Base-by-base conservation (phyloP, 768 basidiomycete species). In the Hericium coralloides region DNA sequence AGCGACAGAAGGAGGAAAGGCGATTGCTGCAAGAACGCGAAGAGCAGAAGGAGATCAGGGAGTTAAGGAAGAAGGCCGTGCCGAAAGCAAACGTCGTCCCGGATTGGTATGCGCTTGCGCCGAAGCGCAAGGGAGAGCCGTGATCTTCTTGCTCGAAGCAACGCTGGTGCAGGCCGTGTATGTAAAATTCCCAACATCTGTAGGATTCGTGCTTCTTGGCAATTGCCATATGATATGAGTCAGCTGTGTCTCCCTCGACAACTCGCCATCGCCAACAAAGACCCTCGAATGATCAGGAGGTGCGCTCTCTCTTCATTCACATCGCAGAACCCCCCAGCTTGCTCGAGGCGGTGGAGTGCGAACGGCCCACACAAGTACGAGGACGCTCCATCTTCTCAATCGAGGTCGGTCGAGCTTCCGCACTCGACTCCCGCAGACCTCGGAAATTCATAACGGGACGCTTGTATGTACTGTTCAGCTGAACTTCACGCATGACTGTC, bases 91-190 rank as follows among this genome's bases (percentile, higher is more conserved):
- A 89, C 66, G 80, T 80, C 63, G 76, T 90, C 23, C 88, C 88
- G 12, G 84, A 82, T 60, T 90, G 88, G 88, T 90, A 90, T 64
- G 82, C 79, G 61, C 77, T 78, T 45, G 81, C 79, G 67, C 85
- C 85, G 63, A 87, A 77, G 78, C 80, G 73, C 43, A 45, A 20
- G 20, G 20, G 17, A 20, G 43, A 45, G 17, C 7, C 31, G 31
- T 59, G 70, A 38, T 9, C 26, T 37, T 52, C 15, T 26, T n/a
- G 38, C 52, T 36, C 12, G 17, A 18, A 15, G 49, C 20, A 50
- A 38, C 26, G 52, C 38, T 12, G 12, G 52, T 10, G 23, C 31
- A 52, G 38, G 26, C n/a, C 17, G 43, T 54, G 43, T 17, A n/a
- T 25, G 53, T 54, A 45, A 45, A 45, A 18, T 45, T 45, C n/a